A percentile compares a stretch with the other conserved stretches of the same genome.
Conservation (phyloP, 2,329 filamentous ascomycete genomes). For the Huntiella savannae region DNA sequence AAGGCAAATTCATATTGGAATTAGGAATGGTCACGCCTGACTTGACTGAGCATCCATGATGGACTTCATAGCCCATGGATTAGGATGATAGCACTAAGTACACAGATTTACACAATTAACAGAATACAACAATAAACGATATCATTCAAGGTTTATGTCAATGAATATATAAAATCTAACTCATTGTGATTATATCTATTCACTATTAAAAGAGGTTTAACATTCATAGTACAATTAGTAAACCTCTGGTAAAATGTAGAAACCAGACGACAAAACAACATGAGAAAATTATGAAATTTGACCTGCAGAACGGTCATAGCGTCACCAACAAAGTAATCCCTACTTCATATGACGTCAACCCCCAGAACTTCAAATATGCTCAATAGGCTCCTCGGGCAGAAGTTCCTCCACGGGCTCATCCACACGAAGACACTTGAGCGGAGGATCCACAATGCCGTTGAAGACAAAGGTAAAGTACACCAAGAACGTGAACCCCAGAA, state of each 20-base stretch:
- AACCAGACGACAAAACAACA: background rate
- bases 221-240: no score
- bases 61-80: no score
- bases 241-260: no score
- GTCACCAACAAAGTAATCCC: background rate
- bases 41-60: background rate
- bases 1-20: constrained; percentile 94
- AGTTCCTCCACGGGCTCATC: constrained; percentile 40
- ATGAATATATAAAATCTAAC: no score
- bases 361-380: constrained; percentile 30
- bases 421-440: constrained; percentile 46
- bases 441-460: constrained; percentile 79
- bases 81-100: no score
- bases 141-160: no score
- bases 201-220: no score
- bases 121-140: no score
- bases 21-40: constrained; percentile 47
- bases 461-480: constrained; percentile 96
- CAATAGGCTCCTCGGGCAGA: constrained; percentile 67
- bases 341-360: background rate
- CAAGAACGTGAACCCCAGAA: constrained; percentile 67
- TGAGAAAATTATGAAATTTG: background rate
- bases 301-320: background rate
- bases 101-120: no score
- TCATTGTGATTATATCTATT: no score